These are phyloP conservation scores for Paradendryphiella salina DNA, from an alignment of 2,329 filamentous ascomycete genomes.

Conservation along the genomic window DNA sequence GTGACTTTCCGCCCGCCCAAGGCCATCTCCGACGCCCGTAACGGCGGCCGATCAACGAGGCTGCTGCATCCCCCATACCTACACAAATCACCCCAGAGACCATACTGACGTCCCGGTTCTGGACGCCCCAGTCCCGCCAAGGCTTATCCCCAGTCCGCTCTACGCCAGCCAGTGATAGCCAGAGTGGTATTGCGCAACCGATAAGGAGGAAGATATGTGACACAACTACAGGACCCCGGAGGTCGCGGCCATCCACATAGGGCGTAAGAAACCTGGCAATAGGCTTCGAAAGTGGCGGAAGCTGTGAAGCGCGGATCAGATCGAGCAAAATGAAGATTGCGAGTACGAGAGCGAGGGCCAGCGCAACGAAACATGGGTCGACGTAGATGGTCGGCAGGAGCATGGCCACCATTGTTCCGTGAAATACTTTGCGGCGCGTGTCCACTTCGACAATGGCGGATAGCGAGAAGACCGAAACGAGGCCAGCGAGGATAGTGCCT, in stretches of 20 bases:
- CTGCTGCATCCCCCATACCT: constrained; percentile 91
- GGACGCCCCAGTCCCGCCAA: constrained; percentile 74
- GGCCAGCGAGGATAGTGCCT: constrained; percentile 67
- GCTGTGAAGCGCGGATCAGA: constrained; percentile 83
- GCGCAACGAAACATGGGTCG: constrained; percentile 79
- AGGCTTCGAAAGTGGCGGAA: constrained; percentile 84
- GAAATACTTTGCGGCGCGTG: constrained; percentile 93
- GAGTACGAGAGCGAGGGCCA: constrained; percentile 79
- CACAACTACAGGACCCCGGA: constrained; percentile 91
- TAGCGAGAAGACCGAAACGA: constrained; percentile 74
- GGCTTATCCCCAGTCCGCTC: constrained; percentile 59
- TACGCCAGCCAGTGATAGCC: constrained; percentile 78
- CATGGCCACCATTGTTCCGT: constrained; percentile 98
- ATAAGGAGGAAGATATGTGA: constrained; percentile 95
- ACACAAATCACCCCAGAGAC: constrained; percentile 91
- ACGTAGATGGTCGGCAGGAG: constrained; percentile 83
- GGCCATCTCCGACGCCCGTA: constrained; percentile 90
- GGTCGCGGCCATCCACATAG: constrained; percentile 91
- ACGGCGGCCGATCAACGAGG: constrained; percentile 83
- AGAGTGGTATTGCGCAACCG: constrained; percentile 91
- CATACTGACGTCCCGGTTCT: constrained; percentile 78
- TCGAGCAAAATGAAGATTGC: constrained; percentile 87
- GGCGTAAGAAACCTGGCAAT: constrained; percentile 86
- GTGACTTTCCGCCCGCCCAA: constrained; percentile 94
- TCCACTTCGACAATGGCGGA: constrained; percentile 85